These are phyloP conservation scores for Pythium dissimile DNA, from an alignment of 352 stramenopile species.

Conservation along the genomic window DNA sequence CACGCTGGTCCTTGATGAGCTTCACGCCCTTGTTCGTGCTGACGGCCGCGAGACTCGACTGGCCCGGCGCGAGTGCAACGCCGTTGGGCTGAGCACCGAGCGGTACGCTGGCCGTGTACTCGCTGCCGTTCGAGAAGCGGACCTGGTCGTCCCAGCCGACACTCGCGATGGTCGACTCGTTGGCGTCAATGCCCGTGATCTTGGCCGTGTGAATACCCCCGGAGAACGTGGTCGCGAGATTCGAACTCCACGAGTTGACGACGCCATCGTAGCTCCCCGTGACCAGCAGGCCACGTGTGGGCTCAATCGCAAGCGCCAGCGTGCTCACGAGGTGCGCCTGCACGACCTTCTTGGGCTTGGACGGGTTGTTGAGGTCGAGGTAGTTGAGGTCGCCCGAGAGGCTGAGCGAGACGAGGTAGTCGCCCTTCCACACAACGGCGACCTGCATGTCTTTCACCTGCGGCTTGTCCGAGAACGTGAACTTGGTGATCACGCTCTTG, in stretches of 20 bases:
- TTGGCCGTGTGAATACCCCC: conserved; percentile 64
- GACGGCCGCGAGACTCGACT: conserved; percentile 50
- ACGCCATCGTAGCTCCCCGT: conserved; percentile 95
- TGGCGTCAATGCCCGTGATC: conserved; percentile 76
- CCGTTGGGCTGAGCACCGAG: conserved; percentile 72
- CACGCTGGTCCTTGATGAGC: conserved; percentile 58
- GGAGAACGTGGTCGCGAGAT: conserved; percentile 37
- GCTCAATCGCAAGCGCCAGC: conserved; percentile 81
- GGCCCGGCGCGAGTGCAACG: conserved; percentile 44
- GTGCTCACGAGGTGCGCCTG: conserved; percentile 92
- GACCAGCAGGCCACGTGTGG: conserved; percentile 67
- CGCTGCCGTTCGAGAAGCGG: conserved; percentile 54
- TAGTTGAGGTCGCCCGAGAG: conserved; percentile 86
- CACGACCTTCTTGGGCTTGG: conserved; percentile 74
- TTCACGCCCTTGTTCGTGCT: conserved; percentile 86
- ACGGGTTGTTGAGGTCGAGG: conserved; percentile 58
- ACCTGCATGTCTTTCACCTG: conserved; percentile 86
- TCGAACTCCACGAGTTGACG: conserved; percentile 87
- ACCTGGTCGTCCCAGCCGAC: conserved; percentile 92
- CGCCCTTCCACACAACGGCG: conserved; percentile 63
- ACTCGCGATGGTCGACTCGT: conserved; percentile 67
- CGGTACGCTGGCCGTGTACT: conserved; percentile 59
- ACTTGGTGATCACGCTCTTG: conserved; percentile 68
- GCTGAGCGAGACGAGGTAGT: conserved; percentile 80
- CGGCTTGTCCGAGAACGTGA: conserved; percentile 70